Base-by-base conservation (phyloP, 2,329 filamentous ascomycete genomes). In the Aschersonia sp. region DNA sequence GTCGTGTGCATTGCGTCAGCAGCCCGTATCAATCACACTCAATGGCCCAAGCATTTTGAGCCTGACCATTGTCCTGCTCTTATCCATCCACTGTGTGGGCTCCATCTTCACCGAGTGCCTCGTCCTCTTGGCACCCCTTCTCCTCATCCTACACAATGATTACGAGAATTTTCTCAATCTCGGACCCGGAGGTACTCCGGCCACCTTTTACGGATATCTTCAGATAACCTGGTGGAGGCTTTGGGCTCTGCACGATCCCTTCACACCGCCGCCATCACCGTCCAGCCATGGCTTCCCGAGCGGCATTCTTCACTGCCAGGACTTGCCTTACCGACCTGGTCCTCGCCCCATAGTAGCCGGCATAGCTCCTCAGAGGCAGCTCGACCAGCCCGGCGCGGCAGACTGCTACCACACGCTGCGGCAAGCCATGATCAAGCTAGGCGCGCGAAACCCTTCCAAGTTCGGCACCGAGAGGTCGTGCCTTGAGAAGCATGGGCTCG, bases 401-500 rank as follows among this genome's bases (percentile, higher is more conserved):
- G 58, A 64, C 11, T 75, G 78, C 58, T 81, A 81, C 60, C 58
- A 66, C n/a, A 61, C 67, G 11, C 70, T 87, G 4, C 68, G 72
- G 2, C 57, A 62, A 1, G 69, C 72, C 2, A 69, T 87, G 45
- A 64, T 72, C 48, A 60, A 61, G 4, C 68, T 87, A 30, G 70
- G 70, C 9, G 53, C 59, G 2, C 56, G 56, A n/a, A 64, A 69
- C 54, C 70, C 70, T 2, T 63, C 65, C 1, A 63, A 63, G 12
- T 69, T 83, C 48, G 75, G 71, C 57, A 76, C 80, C 7, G 83
- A 77, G 0, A 82, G 75, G 1, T 87, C 81, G 1, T 89, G 84
- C 58, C 81, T 92, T 54, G 87, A 92, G 63, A 90, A 89, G 67
- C 81, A 90, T 58, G 83, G 83, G 42, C 73, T 86, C 5, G 86